Evolutionary conservation across 2,329 filamentous ascomycete genomes (phyloP), one percentile per base, ranked within the genome.

Genomic region (Pseudogymnoascus sp.): DNA sequence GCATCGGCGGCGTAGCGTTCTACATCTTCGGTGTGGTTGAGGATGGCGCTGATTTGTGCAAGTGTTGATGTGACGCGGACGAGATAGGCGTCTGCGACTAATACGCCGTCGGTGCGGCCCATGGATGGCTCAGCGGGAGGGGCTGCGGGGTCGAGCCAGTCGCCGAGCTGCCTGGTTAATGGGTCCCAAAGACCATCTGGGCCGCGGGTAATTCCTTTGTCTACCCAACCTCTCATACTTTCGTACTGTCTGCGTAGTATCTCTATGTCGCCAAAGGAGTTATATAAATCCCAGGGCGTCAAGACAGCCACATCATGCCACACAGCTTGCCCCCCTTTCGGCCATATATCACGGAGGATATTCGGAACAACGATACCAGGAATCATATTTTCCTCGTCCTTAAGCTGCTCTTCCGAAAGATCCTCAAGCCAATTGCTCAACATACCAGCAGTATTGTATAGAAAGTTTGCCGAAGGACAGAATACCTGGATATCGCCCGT

Each of bases 131-230:
- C 67, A 0, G 78, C 72, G 0, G 75, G 72, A 0, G 79, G 79
- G 0, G 80, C 75, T 3, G 73, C 73, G 0, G 80, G 80, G 62
- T 81, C 80, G 1, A 82, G 74, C 80, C 80, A 82, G 65, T 82
- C 80, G 31, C 78, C 74, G 37, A 75, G 75, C 63, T 81, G 78
- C 50, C 71, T 72, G 8, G 64, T 63, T 26, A 66, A 68, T 4
- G 70, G 71, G 50, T 75, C 68, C 79, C 80, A 82, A 0, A 82
- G 70, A 2, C 76, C 74, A 6, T 70, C 72, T 0, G 62, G 61
- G 56, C 68, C 74, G n/a, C 72, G 70, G 2, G 68, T 73, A 40
- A 76, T 74, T 6, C 73, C 74, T 24, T 65, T 72, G 65, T 74
- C 74, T 0, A 80, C 63, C 76, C 78, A 82, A 0, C 70, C 71